Base-by-base conservation (phyloP, 75 land plant genomes). In the Selaginella tamariscina region DNA sequence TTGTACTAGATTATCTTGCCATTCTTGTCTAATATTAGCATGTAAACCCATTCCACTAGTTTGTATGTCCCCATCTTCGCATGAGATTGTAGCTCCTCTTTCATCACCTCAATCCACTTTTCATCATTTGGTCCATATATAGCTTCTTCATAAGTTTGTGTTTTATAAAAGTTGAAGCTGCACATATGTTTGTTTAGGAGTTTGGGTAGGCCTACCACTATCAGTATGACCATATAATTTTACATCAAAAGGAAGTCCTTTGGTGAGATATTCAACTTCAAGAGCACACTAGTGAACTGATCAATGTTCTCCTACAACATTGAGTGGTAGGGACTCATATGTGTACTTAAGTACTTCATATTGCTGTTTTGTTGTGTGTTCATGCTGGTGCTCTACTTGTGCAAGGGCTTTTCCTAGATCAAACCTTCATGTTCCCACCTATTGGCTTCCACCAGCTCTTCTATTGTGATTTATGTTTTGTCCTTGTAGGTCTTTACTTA, bases 71-170 rank as follows among this genome's bases (percentile, higher is more conserved):
- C 49, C 49, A 39, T 39, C 49, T 39, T 5, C 15, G 49, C 49
- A 39, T 39, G 49, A 15, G 49, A 39, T 15, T 39, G 49, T 39
- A 39, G 49, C 15, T 39, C 49, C 5, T 39, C 49, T 39, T 39
- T 39, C 49, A 39, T 39, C 15, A 15, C 49, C 49, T 39, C 49
- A 39, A 39, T 39, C 49, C 49, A 39, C 49, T 39, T 39, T 39
- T 39, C 49, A 39, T 5, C 49, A 39, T 39, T 15, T 39, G 49
- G 49, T n/a, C n/a, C n/a, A n/a, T n/a, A 39, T 39, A 39, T 39
- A 39, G 49, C 49, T 39, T 39, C n/a, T n/a, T n/a, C n/a, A n/a
- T n/a, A n/a, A n/a, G n/a, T n/a, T 39, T 39, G 49, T 39, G 49
- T 39, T 39, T 15, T 39, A 5, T 39, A 39, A 39, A 5, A 39